These are phyloP conservation scores for Termitomyces sp. DNA, from an alignment of 1,284 basidiomycete genomes.

Conservation along the genomic window DNA sequence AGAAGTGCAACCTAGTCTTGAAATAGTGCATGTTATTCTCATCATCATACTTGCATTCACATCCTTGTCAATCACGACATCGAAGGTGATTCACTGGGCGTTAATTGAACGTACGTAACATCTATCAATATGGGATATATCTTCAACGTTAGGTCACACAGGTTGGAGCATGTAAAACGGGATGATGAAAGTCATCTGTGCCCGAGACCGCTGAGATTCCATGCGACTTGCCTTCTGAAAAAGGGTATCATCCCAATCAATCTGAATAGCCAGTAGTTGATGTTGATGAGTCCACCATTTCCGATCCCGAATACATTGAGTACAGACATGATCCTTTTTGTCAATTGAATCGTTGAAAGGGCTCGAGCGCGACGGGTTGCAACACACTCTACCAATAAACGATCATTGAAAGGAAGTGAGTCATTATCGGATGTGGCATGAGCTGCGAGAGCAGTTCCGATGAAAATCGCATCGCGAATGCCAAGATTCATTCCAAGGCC, in stretches of 20 bases:
- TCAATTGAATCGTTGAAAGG: constrained; percentile 20
- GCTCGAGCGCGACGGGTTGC: constrained; percentile 17
- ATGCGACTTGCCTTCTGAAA: constrained; percentile 15
- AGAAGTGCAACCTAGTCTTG: background rate
- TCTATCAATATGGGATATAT: background rate
- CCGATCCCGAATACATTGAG: constrained; percentile 8
- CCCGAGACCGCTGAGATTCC: constrained; percentile 21
- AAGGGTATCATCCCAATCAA: constrained; percentile 16
- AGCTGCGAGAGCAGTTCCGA: constrained; percentile 23
- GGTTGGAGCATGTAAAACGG: background rate
- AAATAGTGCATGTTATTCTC: background rate
- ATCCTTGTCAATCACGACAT: background rate
- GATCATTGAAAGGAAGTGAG: constrained; percentile 10
- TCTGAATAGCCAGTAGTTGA: constrained; percentile 18
- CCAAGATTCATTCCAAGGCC: constrained; percentile 45
- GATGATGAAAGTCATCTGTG: constrained; percentile 8
- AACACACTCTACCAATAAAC: constrained; percentile 18
- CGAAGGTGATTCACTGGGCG: background rate
- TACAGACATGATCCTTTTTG: constrained; percentile 20
- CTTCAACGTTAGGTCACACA: background rate
- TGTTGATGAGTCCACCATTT: constrained; percentile 5
- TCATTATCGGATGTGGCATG: constrained; percentile 14
- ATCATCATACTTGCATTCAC: background rate
- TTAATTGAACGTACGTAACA: background rate
- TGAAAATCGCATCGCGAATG: constrained; percentile 36